Conservation (phyloP, 768 basidiomycete species). For the Erythrobasidium yunnanense region DNA sequence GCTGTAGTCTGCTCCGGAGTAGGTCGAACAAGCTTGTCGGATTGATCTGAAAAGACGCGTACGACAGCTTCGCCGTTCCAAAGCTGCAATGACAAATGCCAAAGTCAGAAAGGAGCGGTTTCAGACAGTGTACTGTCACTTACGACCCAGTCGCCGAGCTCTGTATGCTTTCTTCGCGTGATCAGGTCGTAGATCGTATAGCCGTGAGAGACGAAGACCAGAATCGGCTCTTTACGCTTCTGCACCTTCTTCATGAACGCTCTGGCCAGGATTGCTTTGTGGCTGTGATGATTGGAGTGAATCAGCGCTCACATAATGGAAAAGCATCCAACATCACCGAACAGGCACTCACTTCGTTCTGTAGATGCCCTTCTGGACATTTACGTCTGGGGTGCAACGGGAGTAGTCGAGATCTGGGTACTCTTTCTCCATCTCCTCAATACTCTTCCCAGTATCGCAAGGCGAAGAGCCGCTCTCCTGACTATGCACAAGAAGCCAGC, state of each 20-base stretch:
- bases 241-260: background rate
- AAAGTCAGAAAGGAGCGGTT: too few relatives aligned
- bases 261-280: background rate
- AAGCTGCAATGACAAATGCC: too few relatives aligned
- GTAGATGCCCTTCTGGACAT: background rate
- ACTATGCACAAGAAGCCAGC: too few relatives aligned
- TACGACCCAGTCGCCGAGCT: background rate
- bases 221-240: background rate
- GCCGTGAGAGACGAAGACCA: background rate
- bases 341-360: background rate
- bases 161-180: background rate
- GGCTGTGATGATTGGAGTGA: background rate
- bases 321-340: too few relatives aligned
- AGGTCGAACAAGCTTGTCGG: too few relatives aligned
- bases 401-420: background rate
- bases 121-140: too few relatives aligned
- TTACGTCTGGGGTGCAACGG: background rate
- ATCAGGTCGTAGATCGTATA: background rate
- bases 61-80: too few relatives aligned
- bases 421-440: background rate
- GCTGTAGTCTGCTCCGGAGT: too few relatives aligned
- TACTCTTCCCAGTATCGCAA: background rate
- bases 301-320: background rate
- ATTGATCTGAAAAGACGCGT: too few relatives aligned
- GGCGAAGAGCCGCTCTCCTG: background rate